Base-by-base conservation (phyloP, 1,139 yeast species). In the Zhuliangozyma parablackwelliae region DNA sequence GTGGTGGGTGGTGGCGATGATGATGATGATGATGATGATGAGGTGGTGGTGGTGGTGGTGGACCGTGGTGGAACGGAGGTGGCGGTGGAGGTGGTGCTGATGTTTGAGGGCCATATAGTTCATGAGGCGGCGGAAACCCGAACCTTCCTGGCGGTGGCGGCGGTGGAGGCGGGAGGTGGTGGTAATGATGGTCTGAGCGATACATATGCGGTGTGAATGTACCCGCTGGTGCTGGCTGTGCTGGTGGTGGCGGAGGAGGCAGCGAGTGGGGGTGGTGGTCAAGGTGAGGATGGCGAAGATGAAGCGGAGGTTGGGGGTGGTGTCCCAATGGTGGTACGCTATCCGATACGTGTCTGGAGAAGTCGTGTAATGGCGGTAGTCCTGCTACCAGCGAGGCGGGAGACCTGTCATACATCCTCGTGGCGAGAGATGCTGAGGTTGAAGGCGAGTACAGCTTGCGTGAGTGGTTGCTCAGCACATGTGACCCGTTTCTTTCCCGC, bases 211-310 rank as follows among this genome's bases (percentile, higher is more conserved):
- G 16, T 4, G 16, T 10, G 10, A 24, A 24, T 24, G 26, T 24
- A 24, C 10, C 10, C 9, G 10, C 26, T 10, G 10, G n/a, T n/a
- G n/a, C 31, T 9, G 34, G 37, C 10, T 8, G 32, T 11, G 41
- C 42, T 23, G 41, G 45, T 10, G 43, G 50, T 11, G 43, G 48
- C 20, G 41, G 43, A 11, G 34, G 38, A n/a, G 36, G 44, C 25
- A n/a, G 21, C 31, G 11, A 26, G 35, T 28, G 7, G 28, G 21
- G 6, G 31, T 21, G 10, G 34, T n/a, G 26, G 32, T 16, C 16
- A 16, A 16, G 4, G 16, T 16, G 16, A 16, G 16, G 16, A 16
- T 16, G 16, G n/a, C n/a, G n/a, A 16, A 4, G 16, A 16, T 16
- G 16, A 23, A 6, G 24, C 3, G 30, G 33, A 10, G 30, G 24